These are phyloP conservation scores for Cynanchum wilfordii DNA, from an alignment of 257 asterid species.

Conservation along the genomic window DNA sequence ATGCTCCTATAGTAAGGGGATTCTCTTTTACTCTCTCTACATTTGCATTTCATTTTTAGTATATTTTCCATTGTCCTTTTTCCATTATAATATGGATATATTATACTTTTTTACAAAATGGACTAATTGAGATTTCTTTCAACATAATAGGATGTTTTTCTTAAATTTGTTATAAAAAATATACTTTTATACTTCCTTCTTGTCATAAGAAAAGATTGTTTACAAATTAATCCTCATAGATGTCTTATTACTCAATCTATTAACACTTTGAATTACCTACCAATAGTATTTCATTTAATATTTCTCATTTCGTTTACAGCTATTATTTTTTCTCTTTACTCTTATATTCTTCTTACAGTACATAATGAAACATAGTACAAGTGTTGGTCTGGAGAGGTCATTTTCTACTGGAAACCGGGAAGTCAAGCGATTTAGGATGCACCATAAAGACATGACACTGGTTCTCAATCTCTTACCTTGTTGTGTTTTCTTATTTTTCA, in stretches of 20 bases:
- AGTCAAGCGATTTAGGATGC: constrained; percentile 82
- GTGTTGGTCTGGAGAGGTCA: constrained; percentile 70
- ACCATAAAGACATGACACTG: constrained; percentile 95
- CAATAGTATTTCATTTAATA: neutral
- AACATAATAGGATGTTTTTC: too few relatives aligned
- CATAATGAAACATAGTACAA: constrained; percentile 40
- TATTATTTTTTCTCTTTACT: neutral
- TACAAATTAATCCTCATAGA: neutral
- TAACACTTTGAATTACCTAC: neutral
- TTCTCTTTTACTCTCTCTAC: neutral
- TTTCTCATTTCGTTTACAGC: neutral
- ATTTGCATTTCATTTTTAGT: neutral
- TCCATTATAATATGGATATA: neutral
- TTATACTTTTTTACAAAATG: neutral
- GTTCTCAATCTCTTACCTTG: constrained; percentile 27
- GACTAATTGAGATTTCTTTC: neutral
- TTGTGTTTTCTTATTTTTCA: neutral
- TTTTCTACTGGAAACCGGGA: constrained; percentile 95
- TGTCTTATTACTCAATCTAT: neutral
- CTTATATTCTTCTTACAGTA: constrained; percentile 27
- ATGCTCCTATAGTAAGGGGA: constrained; percentile 35
- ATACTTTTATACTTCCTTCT: neutral
- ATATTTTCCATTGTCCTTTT: neutral
- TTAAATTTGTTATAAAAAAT: neutral
- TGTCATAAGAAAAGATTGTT: neutral